These are phyloP conservation scores for Penicillium sp. DNA, from an alignment of 2,329 filamentous ascomycete species.

Conservation along the genomic window DNA sequence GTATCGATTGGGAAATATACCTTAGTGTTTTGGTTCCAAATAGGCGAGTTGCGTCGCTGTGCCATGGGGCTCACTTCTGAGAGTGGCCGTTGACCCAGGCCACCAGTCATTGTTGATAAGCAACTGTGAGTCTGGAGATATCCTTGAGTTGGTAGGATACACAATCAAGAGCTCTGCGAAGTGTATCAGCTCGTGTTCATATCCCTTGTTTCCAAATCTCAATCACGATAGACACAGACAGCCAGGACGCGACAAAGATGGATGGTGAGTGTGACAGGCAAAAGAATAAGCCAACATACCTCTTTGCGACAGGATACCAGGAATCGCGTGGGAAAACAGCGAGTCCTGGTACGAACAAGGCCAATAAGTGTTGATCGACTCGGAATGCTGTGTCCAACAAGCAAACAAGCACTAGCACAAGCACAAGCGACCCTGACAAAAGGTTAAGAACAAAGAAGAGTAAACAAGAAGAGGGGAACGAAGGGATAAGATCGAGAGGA, in stretches of 20 bases:
- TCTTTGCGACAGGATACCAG: slow-evolving; percentile 16
- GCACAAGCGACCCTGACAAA: neutral
- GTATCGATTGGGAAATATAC: too few relatives aligned
- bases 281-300: slow-evolving; percentile 20
- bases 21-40: slow-evolving; percentile 77
- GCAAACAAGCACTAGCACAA: slow-evolving; percentile 10
- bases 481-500: slow-evolving; percentile 18
- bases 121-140: neutral
- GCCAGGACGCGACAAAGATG: neutral
- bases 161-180: slow-evolving; percentile 8
- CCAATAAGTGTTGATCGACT: slow-evolving; percentile 27
- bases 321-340: slow-evolving; percentile 21
- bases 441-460: slow-evolving; percentile 7
- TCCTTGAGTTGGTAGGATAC: neutral
- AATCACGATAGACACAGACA: neutral
- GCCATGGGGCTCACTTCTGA: slow-evolving; percentile 88
- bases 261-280: neutral
- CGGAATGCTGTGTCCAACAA: slow-evolving; percentile 21
- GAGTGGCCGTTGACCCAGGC: slow-evolving; percentile 71
- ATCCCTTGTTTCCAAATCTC: neutral
- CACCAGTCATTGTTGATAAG: slow-evolving; percentile 60
- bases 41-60: slow-evolving; percentile 87
- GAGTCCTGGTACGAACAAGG: slow-evolving; percentile 17
- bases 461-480: slow-evolving; percentile 22
- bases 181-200: slow-evolving; percentile 17